Evolutionary conservation across 257 asterid species (phyloP).

Genomic region (Marsdenia floribunda): DNA sequence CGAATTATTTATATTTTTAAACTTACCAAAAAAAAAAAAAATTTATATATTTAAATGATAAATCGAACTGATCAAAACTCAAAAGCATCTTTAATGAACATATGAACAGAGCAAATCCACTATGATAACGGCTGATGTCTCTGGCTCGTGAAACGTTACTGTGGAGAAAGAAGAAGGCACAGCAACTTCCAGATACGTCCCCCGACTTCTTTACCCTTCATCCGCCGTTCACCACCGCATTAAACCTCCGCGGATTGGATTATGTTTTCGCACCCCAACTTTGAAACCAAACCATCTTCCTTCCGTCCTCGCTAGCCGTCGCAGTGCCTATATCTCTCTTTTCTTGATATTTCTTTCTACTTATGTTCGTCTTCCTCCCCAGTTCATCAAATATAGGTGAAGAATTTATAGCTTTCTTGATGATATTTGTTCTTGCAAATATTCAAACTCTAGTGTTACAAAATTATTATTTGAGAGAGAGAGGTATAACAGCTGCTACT

Average conservation of each 20-base stretch:
- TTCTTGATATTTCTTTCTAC: neutral
- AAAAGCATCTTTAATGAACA: too few species aligned
- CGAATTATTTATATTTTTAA: too few species aligned
- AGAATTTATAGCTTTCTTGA: neutral
- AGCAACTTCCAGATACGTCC: conserved; percentile 17
- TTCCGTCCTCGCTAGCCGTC: neutral
- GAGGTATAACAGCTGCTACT: neutral
- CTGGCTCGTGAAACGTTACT: neutral
- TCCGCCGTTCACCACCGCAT: neutral
- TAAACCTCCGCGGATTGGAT: neutral
- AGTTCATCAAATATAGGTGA: neutral
- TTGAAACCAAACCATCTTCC: neutral
- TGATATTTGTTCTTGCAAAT: conserved; percentile 1
- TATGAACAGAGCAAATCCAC: neutral
- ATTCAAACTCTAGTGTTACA: neutral
- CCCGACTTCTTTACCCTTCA: conserved; percentile 2
- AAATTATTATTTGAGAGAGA: neutral
- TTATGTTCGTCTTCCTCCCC: neutral
- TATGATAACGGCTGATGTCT: neutral
- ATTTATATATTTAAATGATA: too few species aligned
- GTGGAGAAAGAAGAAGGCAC: neutral
- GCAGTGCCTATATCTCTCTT: neutral
- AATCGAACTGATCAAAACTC: too few species aligned
- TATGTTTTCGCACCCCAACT: neutral
- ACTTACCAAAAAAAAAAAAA: too few species aligned